A percentile compares a stretch with the other conserved stretches of the same genome.
Conservation (phyloP, 495 filamentous ascomycete genomes). For the Bacidia rubella region DNA sequence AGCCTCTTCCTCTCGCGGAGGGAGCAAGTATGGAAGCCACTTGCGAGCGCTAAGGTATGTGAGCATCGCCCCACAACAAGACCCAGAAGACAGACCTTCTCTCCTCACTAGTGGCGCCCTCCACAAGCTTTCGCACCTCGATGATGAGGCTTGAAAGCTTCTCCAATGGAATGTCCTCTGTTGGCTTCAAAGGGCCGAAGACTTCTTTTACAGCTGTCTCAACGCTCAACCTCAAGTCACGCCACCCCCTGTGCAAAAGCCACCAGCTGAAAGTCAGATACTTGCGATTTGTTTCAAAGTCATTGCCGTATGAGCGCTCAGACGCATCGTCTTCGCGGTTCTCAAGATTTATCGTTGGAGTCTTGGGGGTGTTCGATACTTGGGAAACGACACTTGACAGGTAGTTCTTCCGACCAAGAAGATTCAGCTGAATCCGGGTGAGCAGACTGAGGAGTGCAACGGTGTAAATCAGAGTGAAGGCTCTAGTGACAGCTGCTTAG, state of each 20-base stretch:
- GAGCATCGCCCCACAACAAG: background rate
- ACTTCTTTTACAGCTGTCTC: conserved; percentile 68
- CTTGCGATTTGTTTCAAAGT: conserved; percentile 85
- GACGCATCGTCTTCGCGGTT: conserved; percentile 75
- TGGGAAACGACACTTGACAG: conserved; percentile 85
- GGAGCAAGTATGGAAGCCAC: conserved; percentile 81
- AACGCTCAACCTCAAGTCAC: conserved; percentile 63
- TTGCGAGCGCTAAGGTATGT: conserved; percentile 28
- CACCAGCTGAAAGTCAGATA: conserved; percentile 98
- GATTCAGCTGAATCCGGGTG: conserved; percentile 91
- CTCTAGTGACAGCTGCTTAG: conserved; percentile 66
- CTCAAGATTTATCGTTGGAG: conserved; percentile 67
- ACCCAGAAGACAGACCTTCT: conserved; percentile 36
- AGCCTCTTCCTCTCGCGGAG: conserved; percentile 60
- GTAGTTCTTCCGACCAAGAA: conserved; percentile 89
- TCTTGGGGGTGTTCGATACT: conserved; percentile 46
- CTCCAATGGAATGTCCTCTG: conserved; percentile 71
- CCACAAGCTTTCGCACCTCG: conserved; percentile 69
- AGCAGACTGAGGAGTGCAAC: conserved; percentile 79
- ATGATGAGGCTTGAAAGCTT: conserved; percentile 63
- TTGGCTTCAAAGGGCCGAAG: conserved; percentile 72
- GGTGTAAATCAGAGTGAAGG: conserved; percentile 85
- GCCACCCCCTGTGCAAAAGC: conserved; percentile 86
- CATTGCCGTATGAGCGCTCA: conserved; percentile 69
- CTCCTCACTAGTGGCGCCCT: conserved; percentile 55